Evolutionary conservation across 495 filamentous ascomycete species (phyloP), one percentile per base, ranked within the genome.

Genomic region (Lepidopterella palustris): DNA sequence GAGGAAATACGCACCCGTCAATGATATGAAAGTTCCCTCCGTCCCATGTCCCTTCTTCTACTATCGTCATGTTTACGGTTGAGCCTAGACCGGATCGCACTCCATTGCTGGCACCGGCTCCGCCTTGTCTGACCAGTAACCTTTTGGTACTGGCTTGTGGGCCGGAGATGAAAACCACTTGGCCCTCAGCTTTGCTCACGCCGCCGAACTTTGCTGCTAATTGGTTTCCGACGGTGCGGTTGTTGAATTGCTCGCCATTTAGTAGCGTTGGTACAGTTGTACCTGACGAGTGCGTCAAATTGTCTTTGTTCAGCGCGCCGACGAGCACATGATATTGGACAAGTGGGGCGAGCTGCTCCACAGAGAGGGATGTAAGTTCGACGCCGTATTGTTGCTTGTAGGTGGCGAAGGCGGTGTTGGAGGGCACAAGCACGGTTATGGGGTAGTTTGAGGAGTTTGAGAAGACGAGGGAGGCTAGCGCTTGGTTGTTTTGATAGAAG

Each of bases 251-350:
- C 25, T 27, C 5, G 18, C n/a, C 10, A 24, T 11, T 55, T 0
- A 64, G 24, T 23, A 58, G 51, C 8, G 61, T 55, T 10, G 61
- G 61, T 5, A 29, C 51, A 11, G 61, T 60, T 5, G 45, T 31
- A 10, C 61, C 56, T 8, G 21, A 9, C 18, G 15, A 24, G 5
- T 21, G 27, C 18, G 50, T 56, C 40, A 64, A 57, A 51, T 64
- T 60, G 5, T 42, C 42, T 40, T 5, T 20, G 25, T 10, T 31
- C 6, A 64, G 50, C 28, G 15, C 50, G 18, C 39, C 21, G 1
- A 57, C 57, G 4, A 64, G 45, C 3, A 57, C 55, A 50, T 64
- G 61, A 52, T 59, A 64, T 42, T 59, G 51, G n/a, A 64, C 21
- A 2, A 64, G 56, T 1, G 39, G 31, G 18, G 49, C 28, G 18